Evolutionary conservation across 345 rosid species (phyloP).

Genomic region (Excoecaria agallocha): DNA sequence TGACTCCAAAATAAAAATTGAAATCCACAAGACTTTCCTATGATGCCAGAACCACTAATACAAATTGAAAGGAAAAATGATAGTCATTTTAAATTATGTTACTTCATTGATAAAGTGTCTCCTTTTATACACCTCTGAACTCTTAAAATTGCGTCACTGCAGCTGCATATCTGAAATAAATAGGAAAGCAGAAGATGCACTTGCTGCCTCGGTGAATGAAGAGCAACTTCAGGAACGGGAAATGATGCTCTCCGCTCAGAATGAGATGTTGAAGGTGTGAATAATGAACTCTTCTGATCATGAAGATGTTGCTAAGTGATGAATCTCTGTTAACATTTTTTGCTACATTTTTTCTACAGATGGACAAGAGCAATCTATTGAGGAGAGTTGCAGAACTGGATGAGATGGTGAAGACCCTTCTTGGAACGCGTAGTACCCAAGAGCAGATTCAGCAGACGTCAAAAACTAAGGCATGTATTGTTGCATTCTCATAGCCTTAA

Average conservation of each 20-base stretch:
- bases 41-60: not conserved
- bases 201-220: slow-evolving; percentile 49
- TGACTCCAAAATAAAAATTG: not conserved
- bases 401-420: slow-evolving; percentile 46
- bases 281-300: slow-evolving; percentile 5
- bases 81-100: not conserved
- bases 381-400: slow-evolving; percentile 69
- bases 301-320: not conserved
- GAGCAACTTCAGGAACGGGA: slow-evolving; percentile 80
- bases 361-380: slow-evolving; percentile 72
- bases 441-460: slow-evolving; percentile 36
- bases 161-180: slow-evolving; percentile 62
- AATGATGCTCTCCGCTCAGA: slow-evolving; percentile 75
- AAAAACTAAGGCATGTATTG: slow-evolving; percentile 33
- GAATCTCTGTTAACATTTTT: not conserved
- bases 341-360: slow-evolving; percentile 32
- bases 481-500: not conserved
- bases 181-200: slow-evolving; percentile 60
- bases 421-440: slow-evolving; percentile 38
- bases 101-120: not conserved
- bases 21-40: not conserved
- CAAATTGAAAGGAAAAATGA: not conserved
- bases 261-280: slow-evolving; percentile 73
- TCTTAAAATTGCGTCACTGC: slow-evolving; percentile 15
- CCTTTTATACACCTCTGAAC: not conserved